phyloP scores from a whole-genome alignment of 345 rosid species.

The Dimocarpus longan region DNA sequence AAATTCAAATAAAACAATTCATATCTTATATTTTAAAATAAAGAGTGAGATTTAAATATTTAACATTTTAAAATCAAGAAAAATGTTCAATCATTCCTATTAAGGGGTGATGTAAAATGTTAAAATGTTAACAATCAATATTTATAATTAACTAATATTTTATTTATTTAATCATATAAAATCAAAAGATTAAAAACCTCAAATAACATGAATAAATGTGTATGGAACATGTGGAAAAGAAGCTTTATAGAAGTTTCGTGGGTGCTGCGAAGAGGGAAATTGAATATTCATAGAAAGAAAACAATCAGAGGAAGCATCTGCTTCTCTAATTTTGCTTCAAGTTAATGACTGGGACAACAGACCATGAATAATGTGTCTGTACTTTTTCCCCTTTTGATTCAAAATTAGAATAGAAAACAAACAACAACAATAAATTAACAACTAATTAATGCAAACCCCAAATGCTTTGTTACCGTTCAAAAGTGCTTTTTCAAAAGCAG shows the following conservation, averaged over 20 bases:
- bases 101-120: no score
- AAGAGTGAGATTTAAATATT: no score
- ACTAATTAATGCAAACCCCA: not conserved
- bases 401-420: slow-evolving; percentile 12
- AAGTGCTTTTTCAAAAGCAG: slow-evolving; percentile 24
- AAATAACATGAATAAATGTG: no score
- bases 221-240: not conserved
- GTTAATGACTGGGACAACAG: not conserved
- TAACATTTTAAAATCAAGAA: no score
- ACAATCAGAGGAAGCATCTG: not conserved
- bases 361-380: not conserved
- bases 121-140: no score
- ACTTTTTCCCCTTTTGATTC: slow-evolving; percentile 12
- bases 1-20: no score
- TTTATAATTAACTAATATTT: no score
- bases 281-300: slow-evolving; percentile 20
- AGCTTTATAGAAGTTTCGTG: slow-evolving; percentile 25
- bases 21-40: no score
- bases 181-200: no score
- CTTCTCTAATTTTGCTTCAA: not conserved
- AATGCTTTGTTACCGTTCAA: slow-evolving; percentile 13
- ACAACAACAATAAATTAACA: slow-evolving; percentile 1
- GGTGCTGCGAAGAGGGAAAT: not conserved
- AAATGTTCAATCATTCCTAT: no score
- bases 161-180: no score